A percentile compares a stretch with the other conserved stretches of the same genome.
Evolutionary conservation across 2,329 filamentous ascomycete species (phyloP).

Genomic region (Fusarium chaquense): DNA sequence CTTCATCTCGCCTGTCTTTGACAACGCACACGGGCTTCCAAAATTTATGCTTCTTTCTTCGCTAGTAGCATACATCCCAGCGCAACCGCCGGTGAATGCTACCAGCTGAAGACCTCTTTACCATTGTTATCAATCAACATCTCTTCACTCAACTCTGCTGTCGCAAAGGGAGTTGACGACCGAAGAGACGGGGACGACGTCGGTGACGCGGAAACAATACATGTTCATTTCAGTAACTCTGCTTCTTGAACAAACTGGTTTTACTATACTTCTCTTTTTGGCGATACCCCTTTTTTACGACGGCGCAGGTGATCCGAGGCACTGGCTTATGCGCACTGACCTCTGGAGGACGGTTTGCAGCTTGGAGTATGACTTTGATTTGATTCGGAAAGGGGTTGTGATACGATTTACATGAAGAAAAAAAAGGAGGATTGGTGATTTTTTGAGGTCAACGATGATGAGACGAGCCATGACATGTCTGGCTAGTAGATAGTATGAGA

Average conservation of each 20-base stretch:
- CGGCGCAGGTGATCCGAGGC: constrained; percentile 39
- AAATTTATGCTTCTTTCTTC: constrained; percentile 45
- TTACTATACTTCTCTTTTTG: constrained; percentile 50
- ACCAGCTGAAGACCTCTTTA: constrained; percentile 43
- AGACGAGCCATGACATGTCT: constrained; percentile 35
- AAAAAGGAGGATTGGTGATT: constrained; percentile 47
- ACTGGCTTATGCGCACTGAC: constrained; percentile 1
- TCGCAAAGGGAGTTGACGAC: constrained; percentile 36
- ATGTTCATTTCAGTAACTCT: constrained; percentile 44
- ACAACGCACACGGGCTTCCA: constrained; percentile 36
- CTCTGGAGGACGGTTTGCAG: constrained; percentile 47
- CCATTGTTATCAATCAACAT: constrained; percentile 42
- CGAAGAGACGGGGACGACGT: constrained; percentile 44
- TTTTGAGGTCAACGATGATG: constrained; percentile 40
- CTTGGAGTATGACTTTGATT: constrained; percentile 48
- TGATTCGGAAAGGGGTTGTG: constrained; percentile 46
- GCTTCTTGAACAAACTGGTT: constrained; percentile 42
- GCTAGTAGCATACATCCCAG: constrained; percentile 38
- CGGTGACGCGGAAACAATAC: constrained; percentile 43
- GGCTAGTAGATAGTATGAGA: constrained; percentile 44
- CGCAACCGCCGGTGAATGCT: constrained; percentile 39
- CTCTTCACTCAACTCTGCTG: constrained; percentile 46
- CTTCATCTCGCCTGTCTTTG: constrained; percentile 45
- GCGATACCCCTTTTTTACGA: constrained; percentile 53
- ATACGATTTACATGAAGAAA: constrained; percentile 43